phyloP scores from a whole-genome alignment of 139 green algal genomes.

The Eudorina sp. region DNA sequence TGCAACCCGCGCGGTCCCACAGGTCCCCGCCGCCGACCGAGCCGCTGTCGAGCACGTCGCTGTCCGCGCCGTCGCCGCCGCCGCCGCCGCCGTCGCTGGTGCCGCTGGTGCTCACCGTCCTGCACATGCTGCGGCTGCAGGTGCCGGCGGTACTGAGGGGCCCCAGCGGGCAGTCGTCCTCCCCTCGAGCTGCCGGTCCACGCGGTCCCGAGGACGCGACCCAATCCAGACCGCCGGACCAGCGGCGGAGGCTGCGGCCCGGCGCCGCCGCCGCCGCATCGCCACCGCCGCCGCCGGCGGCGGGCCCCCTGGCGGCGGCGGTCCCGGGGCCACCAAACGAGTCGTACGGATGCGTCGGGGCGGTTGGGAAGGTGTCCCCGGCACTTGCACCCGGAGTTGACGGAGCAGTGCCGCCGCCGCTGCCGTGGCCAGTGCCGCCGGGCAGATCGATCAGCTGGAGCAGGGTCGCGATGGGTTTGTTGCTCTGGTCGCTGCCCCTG shows the following conservation, averaged over 20 bases:
- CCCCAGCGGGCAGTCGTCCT: background rate
- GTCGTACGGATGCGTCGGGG: too few species aligned
- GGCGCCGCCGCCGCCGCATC: background rate
- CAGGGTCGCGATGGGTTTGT: background rate
- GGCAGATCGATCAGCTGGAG: background rate
- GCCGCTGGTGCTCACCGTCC: background rate
- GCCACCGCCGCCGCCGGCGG: background rate
- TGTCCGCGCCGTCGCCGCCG: background rate
- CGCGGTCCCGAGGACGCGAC: background rate
- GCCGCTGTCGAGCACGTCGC: background rate
- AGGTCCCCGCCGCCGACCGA: background rate
- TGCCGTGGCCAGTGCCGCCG: background rate
- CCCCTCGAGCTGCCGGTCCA: background rate
- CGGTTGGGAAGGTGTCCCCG: too few species aligned
- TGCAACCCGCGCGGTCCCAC: background rate
- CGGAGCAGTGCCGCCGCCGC: background rate
- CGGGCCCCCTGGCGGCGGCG: background rate
- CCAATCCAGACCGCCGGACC: background rate
- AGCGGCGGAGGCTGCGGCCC: background rate
- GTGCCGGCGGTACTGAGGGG: too few species aligned
- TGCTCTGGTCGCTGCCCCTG: background rate
- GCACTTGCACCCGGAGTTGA: too few species aligned
- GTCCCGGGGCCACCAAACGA: background rate
- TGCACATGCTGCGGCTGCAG: too few species aligned
- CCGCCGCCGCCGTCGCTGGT: background rate